Base-by-base conservation (phyloP, 2,329 filamentous ascomycete genomes). In the Fusarium siculi region DNA sequence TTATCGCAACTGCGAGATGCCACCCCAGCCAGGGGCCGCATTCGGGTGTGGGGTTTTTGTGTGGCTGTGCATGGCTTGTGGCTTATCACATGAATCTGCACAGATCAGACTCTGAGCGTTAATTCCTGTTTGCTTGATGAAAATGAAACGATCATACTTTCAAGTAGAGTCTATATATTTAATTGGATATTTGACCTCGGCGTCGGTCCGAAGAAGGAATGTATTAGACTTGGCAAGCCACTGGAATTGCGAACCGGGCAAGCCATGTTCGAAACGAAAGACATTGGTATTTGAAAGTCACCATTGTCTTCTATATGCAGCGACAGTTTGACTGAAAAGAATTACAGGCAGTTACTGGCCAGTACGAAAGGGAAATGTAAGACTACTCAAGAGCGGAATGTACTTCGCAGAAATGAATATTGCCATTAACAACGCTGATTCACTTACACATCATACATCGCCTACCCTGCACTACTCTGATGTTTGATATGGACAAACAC, bases 21-120 rank as follows among this genome's bases (percentile, higher is more conserved):
- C 37, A 71, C 68, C 72, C 58, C 32, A 66, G 68, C 63, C 72
- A 68, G 77, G 75, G 76, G 76, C 65, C 71, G 63, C 68, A 73
- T 76, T 63, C 56, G 72, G 66, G 47, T 70, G 74, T 78, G 76
- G 73, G 72, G 74, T 73, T 15, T 47, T 47, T 42, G 9, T 65
- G 75, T 76, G 76, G 75, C 73, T 72, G 71, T 70, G 70, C 47
- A 23, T 30, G n/a, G 37, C 21, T 42, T 43, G 72, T 75, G 72
- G 72, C 72, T 39, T 55, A 52, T 61, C 67, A 69, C 68, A 72
- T 69, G 71, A 74, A 68, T 61, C 14, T 39, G 39, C n/a, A 16
- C 25, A 28, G 32, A 50, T 52, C 21, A 23, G 18, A 12, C 19
- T 19, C n/a, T 15, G 12, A 36, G n/a, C 32, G 6, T 25, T 52